Base-by-base conservation (phyloP, 352 stramenopile genomes). In the Thalassiosira oceanica region DNA sequence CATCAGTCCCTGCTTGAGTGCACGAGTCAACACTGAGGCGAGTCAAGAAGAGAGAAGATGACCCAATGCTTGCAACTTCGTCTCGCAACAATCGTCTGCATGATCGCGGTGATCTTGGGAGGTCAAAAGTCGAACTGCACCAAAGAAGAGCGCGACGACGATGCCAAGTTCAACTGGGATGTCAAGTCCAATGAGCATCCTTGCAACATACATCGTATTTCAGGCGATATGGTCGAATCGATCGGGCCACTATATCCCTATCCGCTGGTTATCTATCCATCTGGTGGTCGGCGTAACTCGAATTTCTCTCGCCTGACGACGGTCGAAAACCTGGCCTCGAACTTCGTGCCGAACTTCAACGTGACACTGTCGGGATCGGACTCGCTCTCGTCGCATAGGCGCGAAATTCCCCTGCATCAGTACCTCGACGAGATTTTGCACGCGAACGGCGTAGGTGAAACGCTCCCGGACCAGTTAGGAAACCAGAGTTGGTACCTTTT, bases 401-500 rank as follows among this genome's bases (percentile, higher is more conserved):
- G 69, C 21, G 73, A 27, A 4, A 73, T 87, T 23, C 63, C 78
- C 8, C 41, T 88, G 3, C 23, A 37, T 49, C 54, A 78, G 18
- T 90, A 90, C 56, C 44, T 90, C 16, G 3, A 77, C 0, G 75
- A 87, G 61, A 60, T 75, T 2, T 24, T 74, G 1, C 67, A 67
- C 37, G 16, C 36, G 18, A 20, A 60, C 16, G 60, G 28, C 8
- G n/a, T n/a, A n/a, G 62, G 58, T 15, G 60, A 79, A 35, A 86
- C 75, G 11, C 24, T 50, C 11, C 78, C 78, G 11, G 44, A 83
- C 56, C 71, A 83, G 52, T 28, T 82, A 6, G 83, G 80, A n/a
- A 93, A 90, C 53, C 80, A 93, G 62, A 90, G 72, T 2, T 93
- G 81, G 74, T 94, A 94, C 62, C 53, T 94, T 3, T 94, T 94